phyloP scores from a whole-genome alignment of 2,329 filamentous ascomycete genomes.

The Neurospora sp. region DNA sequence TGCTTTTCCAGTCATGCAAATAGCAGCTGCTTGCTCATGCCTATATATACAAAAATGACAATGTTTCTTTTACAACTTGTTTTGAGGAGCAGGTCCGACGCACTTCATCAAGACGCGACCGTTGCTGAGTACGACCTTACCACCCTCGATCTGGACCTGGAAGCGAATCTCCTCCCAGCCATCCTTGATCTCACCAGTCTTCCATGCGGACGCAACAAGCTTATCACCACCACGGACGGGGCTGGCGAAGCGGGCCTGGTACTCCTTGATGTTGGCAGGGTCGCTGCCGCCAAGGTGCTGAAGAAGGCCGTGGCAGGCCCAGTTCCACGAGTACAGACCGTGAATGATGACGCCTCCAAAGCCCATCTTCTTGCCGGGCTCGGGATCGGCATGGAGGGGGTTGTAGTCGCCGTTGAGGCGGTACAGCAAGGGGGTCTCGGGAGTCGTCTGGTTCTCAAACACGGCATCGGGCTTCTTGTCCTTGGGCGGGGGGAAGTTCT shows the following conservation, averaged over 20 bases:
- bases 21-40: not conserved
- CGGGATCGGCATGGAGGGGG: constrained; percentile 78
- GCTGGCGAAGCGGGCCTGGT: constrained; percentile 78
- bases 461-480: constrained; percentile 61
- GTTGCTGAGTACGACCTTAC: constrained; percentile 81
- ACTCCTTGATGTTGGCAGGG: constrained; percentile 75
- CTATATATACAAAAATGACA: not conserved
- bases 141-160: constrained; percentile 64
- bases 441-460: constrained; percentile 59
- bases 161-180: constrained; percentile 81
- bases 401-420: constrained; percentile 91
- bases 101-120: constrained; percentile 70
- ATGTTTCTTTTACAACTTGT: constrained; percentile 46
- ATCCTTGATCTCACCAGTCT: constrained; percentile 55
- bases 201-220: constrained; percentile 74
- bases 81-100: constrained; percentile 39
- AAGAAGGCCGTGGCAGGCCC: constrained; percentile 62
- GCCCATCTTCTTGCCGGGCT: constrained; percentile 80
- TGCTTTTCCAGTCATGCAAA: not conserved
- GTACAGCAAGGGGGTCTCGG: constrained; percentile 68
- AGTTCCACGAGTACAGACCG: constrained; percentile 83
- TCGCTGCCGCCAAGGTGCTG: constrained; percentile 65
- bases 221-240: constrained; percentile 79
- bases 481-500: constrained; percentile 65
- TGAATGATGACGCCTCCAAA: constrained; percentile 86